These are phyloP conservation scores for Solanum tacnaense DNA, from an alignment of 257 asterid genomes.

Conservation along the genomic window DNA sequence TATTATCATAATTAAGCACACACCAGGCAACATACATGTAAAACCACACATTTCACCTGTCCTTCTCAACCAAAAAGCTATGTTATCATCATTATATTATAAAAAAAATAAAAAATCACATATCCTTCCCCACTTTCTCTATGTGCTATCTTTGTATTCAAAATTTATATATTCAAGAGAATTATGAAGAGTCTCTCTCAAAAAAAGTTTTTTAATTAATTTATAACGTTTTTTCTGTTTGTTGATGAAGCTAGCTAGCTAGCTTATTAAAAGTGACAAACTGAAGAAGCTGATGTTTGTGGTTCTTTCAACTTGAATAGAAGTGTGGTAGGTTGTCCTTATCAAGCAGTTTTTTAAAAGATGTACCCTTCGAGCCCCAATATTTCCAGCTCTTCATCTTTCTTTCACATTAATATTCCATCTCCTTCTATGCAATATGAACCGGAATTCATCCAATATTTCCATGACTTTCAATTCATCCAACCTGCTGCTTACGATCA, in stretches of 20 bases:
- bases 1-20: not conserved
- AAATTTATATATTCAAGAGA: not conserved
- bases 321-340: not conserved
- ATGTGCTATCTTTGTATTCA: not conserved
- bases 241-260: conserved; percentile 3
- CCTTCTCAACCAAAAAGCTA: not conserved
- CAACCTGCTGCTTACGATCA: not conserved
- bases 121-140: not conserved
- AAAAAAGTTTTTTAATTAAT: not conserved
- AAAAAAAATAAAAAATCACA: not conserved
- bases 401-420: conserved; percentile 8
- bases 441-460: conserved; percentile 24
- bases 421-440: conserved; percentile 27
- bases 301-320: not conserved
- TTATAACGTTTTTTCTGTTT: not conserved
- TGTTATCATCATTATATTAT: not conserved
- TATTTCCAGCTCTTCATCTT: not conserved
- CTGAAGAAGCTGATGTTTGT: not conserved
- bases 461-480: conserved; percentile 13
- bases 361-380: conserved; percentile 23
- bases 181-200: not conserved
- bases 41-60: not conserved
- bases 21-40: not conserved
- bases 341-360: not conserved
- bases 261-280: not conserved